Evolutionary conservation across 306 rosid genomes (phyloP), one percentile per base, ranked within the genome.

Genomic region (Elaeagnus macrophylla): DNA sequence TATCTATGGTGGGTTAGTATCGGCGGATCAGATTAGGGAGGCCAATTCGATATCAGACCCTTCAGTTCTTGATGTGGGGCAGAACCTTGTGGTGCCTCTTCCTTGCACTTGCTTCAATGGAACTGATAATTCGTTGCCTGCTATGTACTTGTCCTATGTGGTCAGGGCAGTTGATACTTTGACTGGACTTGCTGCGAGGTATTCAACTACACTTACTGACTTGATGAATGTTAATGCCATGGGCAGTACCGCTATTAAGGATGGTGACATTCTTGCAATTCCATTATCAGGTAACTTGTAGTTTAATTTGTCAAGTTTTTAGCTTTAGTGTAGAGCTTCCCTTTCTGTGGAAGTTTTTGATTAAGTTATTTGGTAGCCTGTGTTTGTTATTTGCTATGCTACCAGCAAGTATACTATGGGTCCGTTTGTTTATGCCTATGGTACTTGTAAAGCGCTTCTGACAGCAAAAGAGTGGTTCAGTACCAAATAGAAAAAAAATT

Each of bases 81-180:
- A 82, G 74, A 75, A 11, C 54, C 94, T 93, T 39, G 73, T 74
- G 19, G 96, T 93, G 69, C 96, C 99, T 5, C 78, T 93, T 45
- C 99, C 96, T 39, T 93, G 99, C 47, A 93, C 99, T 59, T 93
- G 99, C 64, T 93, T 87, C 60, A 93, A 93, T 55, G 99, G 99
- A 45, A 78, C 99, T 0, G 99, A 93, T 62, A 93, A 93, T 72
- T 60, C 68, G 9, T 59, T 93, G 71, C 99, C 99, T 1, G 96
- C 99, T 0, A 81, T 87, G 45, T 93, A 87, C 61, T 61, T 93
- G 68, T 93, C 99, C 9, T 87, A 93, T 25, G 99, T 93, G 57
- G 99, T 87, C 58, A 69, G 52, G 10, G 81, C 83, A 0, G 71
- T 75, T 25, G 99, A 93, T 68, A 57, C 82, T 19, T 67, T 93